Evolutionary conservation across 148 eudicot genomes (phyloP).

Genomic region (Rhododendron kiyosumense): DNA sequence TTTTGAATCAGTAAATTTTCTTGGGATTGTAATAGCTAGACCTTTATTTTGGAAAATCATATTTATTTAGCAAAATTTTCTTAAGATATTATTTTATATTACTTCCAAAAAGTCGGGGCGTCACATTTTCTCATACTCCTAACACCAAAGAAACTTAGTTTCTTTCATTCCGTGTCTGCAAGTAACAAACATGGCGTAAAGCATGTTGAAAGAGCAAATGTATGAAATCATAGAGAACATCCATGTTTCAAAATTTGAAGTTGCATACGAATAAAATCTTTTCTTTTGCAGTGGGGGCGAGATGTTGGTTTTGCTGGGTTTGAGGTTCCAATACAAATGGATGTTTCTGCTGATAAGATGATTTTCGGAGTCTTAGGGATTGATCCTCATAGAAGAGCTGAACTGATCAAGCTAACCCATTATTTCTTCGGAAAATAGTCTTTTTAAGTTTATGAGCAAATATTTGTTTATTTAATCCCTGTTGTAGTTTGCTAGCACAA

Average conservation of each 20-base stretch:
- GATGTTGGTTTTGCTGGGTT: slow-evolving; percentile 99
- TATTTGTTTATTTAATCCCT: background rate
- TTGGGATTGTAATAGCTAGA: too few relatives aligned
- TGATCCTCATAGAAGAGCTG: slow-evolving; percentile 74
- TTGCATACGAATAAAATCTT: background rate
- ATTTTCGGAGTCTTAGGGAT: slow-evolving; percentile 74
- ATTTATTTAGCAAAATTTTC: too few relatives aligned
- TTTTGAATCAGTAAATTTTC: too few relatives aligned
- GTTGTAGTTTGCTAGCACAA: background rate
- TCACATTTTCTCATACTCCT: background rate
- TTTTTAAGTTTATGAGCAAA: background rate
- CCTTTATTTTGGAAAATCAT: too few relatives aligned
- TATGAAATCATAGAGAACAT: background rate
- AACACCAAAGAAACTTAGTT: background rate
- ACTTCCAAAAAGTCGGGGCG: too few relatives aligned
- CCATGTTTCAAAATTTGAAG: background rate
- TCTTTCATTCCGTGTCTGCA: background rate
- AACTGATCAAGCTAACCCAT: slow-evolving; percentile 62
- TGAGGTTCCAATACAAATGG: slow-evolving; percentile 96
- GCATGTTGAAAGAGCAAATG: background rate
- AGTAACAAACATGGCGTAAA: background rate
- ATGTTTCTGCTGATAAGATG: slow-evolving; percentile 95
- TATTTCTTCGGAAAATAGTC: background rate
- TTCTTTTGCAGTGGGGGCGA: slow-evolving; percentile 74
- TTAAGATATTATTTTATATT: too few relatives aligned